phyloP scores from a whole-genome alignment of 805 yeast genomes.

The Candida succiphila region DNA sequence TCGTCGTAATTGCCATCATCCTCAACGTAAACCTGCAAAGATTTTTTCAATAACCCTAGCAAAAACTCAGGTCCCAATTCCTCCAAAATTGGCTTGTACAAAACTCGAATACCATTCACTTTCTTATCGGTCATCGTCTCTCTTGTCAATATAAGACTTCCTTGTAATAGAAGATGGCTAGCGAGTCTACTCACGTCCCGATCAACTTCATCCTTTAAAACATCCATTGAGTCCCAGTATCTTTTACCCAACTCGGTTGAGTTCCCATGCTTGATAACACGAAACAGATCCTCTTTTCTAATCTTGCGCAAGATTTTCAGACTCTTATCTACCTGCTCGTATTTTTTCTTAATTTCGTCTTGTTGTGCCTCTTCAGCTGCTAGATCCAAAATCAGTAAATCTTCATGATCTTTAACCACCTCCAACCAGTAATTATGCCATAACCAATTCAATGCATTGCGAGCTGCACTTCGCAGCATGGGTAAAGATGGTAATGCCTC shows the following conservation, averaged over 20 bases:
- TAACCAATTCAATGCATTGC: slow-evolving; percentile 68
- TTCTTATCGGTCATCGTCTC: slow-evolving; percentile 14
- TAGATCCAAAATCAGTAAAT: slow-evolving; percentile 1
- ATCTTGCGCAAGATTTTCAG: slow-evolving; percentile 40
- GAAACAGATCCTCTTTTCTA: slow-evolving; percentile 33
- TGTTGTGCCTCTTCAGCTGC: not conserved
- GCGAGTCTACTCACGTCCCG: slow-evolving; percentile 12
- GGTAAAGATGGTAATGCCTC: slow-evolving; percentile 68
- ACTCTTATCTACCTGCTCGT: slow-evolving; percentile 18
- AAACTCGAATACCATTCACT: slow-evolving; percentile 15
- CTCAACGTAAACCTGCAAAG: slow-evolving; percentile 6
- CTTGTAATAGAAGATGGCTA: slow-evolving; percentile 19
- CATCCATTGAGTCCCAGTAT: slow-evolving; percentile 30
- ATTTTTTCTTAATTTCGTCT: slow-evolving; percentile 6
- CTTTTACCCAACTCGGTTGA: slow-evolving; percentile 29
- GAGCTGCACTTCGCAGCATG: slow-evolving; percentile 50
- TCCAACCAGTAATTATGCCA: slow-evolving; percentile 62
- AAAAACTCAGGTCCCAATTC: slow-evolving; percentile 11
- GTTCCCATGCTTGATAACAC: slow-evolving; percentile 31
- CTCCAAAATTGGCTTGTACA: slow-evolving; percentile 20
- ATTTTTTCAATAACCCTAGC: slow-evolving; percentile 7
- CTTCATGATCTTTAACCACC: slow-evolving; percentile 11
- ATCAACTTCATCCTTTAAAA: slow-evolving; percentile 8
- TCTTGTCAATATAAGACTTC: slow-evolving; percentile 21
- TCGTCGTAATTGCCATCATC: not conserved